phyloP scores from a whole-genome alignment of 2,329 filamentous ascomycete species.

The Didymella pomorum region DNA sequence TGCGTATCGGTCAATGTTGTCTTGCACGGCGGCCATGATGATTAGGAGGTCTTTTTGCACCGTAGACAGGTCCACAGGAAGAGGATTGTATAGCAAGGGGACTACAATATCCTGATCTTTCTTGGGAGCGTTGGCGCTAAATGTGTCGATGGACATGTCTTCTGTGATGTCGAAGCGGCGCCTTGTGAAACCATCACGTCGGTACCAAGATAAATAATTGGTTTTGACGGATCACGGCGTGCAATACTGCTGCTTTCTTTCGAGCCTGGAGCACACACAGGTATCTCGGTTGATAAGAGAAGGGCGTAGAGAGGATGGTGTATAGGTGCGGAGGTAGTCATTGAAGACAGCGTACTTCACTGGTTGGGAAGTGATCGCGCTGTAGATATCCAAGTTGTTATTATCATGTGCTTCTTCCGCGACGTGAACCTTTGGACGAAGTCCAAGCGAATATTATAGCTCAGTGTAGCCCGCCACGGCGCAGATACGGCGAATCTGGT shows the following conservation, averaged over 20 bases:
- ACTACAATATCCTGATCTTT: neutral
- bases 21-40: neutral
- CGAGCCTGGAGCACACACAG: neutral
- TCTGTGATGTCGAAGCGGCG: neutral
- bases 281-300: neutral
- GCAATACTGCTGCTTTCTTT: neutral
- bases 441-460: neutral
- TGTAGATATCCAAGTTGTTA: neutral
- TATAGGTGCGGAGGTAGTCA: neutral
- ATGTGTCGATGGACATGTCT: neutral
- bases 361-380: neutral
- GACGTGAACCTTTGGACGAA: neutral
- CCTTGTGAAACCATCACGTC: neutral
- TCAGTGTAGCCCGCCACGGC: neutral
- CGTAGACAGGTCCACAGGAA: neutral
- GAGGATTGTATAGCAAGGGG: neutral
- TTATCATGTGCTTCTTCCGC: neutral
- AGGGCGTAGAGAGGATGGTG: neutral
- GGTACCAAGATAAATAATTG: too few species aligned
- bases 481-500: neutral
- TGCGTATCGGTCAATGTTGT: neutral
- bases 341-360: neutral
- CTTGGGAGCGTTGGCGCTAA: neutral
- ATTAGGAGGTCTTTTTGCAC: neutral
- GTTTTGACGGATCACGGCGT: neutral